These are phyloP conservation scores for Aspergillus bombycis DNA, from an alignment of 2,329 filamentous ascomycete genomes.

Conservation along the genomic window DNA sequence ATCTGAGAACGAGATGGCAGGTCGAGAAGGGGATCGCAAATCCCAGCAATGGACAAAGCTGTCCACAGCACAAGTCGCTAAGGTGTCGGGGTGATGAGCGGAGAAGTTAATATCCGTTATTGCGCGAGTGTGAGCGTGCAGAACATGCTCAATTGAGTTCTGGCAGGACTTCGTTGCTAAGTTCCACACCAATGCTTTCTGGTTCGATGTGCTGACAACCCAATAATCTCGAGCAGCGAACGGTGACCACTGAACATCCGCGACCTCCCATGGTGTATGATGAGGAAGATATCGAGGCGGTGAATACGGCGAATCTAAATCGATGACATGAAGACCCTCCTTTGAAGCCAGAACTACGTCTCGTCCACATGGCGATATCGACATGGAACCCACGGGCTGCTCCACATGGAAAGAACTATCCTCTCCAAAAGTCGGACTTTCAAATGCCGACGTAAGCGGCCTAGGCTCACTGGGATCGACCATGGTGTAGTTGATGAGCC, in stretches of 20 bases:
- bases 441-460: conserved; percentile 63
- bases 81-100: conserved; percentile 83
- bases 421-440: conserved; percentile 84
- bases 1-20: conserved; percentile 81
- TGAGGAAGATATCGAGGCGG: conserved; percentile 83
- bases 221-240: conserved; percentile 88
- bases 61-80: conserved; percentile 90
- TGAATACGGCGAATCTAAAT: conserved; percentile 86
- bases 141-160: conserved; percentile 83
- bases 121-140: conserved; percentile 82
- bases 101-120: conserved; percentile 98
- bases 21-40: conserved; percentile 71
- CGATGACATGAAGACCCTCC: conserved; percentile 86
- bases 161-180: conserved; percentile 70
- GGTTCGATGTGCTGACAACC: conserved; percentile 92
- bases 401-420: conserved; percentile 84
- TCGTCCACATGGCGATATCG: conserved; percentile 87
- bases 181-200: conserved; percentile 94
- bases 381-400: conserved; percentile 79
- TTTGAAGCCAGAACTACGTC: conserved; percentile 91
- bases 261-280: conserved; percentile 89
- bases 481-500: conserved; percentile 27
- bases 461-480: conserved; percentile 40
- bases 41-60: conserved; percentile 95
- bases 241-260: conserved; percentile 95